Base-by-base conservation (phyloP, 2,329 filamentous ascomycete species). In the Aaosphaeria arxii region DNA sequence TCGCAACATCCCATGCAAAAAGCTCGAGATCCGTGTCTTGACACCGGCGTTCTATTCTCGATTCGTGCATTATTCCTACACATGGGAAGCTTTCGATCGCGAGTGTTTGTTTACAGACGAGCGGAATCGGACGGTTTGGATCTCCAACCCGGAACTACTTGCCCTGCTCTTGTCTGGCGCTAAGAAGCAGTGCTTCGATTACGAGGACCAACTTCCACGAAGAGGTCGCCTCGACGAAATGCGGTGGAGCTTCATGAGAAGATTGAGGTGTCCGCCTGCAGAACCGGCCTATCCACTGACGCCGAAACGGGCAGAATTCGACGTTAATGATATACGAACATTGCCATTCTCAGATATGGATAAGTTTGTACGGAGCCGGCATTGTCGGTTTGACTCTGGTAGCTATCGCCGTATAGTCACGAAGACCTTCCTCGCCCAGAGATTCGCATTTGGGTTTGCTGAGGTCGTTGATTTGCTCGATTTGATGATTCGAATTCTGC, bases 31-130 rank as follows among this genome's bases (percentile, higher is more conserved):
- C 42, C 78, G 77, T 45, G 71, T 88, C 4, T 64, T 86, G 17
- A 85, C 82, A 0, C 85, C 86, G 1, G 74, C 71, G 0, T 89
- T 89, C 60, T 89, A 89, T 70, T 77, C 80, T 9, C 78, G 84
- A 30, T 83, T 88, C 42, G 74, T 84, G 1, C 76, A 80, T 53
- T 87, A 88, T 59, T 73, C 79, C 0, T 76, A 85, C 58, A 80
- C 82, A 24, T 74, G 81, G 13, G 81, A 86, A 55, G 83, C 82
- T 1, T 71, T 88, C 30, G 80, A 84, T 47, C 76, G 77, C 49
- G 84, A 88, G 62, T 81, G 59, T 64, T 58, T 74, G 11, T 70
- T 71, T 31, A 72, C 72, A 1, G 69, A 76, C 28, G 71, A 79
- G 40, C 82, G 83, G 49, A 85, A 77, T 53, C 71, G 74, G 36